Evolutionary conservation across 306 rosid species (phyloP).

Genomic region (Cucurbita moschata): DNA sequence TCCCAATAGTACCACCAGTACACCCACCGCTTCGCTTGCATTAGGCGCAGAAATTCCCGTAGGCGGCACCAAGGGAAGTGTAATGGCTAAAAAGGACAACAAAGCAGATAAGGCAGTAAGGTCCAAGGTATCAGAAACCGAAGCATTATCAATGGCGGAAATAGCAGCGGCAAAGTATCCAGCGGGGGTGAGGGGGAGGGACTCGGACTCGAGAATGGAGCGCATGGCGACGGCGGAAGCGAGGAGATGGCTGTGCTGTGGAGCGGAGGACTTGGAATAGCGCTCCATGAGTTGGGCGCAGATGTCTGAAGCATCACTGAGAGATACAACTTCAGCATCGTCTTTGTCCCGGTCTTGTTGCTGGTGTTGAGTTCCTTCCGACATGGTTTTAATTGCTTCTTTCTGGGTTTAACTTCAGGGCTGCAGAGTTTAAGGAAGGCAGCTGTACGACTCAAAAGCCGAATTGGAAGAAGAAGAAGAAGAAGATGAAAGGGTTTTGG

Average conservation of each 20-base stretch:
- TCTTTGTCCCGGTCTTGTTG: conserved; percentile 6
- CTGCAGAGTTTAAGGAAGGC: not conserved
- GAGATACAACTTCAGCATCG: conserved; percentile 20
- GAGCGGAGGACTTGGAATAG: conserved; percentile 64
- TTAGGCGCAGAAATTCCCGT: conserved; percentile 21
- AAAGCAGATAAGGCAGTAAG: conserved; percentile 47
- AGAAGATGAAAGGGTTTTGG: not conserved
- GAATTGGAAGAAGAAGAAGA: not conserved
- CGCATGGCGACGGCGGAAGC: conserved; percentile 76
- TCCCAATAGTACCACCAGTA: conserved; percentile 27
- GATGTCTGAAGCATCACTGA: conserved; percentile 43
- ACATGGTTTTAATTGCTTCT: conserved; percentile 21
- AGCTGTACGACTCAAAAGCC: not conserved
- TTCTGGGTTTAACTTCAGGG: not conserved
- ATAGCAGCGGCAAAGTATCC: conserved; percentile 66
- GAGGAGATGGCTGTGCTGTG: conserved; percentile 81
- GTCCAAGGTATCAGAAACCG: conserved; percentile 28
- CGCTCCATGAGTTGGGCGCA: conserved; percentile 86
- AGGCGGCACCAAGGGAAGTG: conserved; percentile 35
- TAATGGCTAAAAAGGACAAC: conserved; percentile 48
- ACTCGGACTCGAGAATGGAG: conserved; percentile 47
- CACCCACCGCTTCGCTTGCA: conserved; percentile 35
- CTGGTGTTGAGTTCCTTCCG: conserved; percentile 11
- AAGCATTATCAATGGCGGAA: conserved; percentile 30
- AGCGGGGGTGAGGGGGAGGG: conserved; percentile 55